phyloP scores from a whole-genome alignment of 495 filamentous ascomycete genomes.

The Penicillium nucicola region DNA sequence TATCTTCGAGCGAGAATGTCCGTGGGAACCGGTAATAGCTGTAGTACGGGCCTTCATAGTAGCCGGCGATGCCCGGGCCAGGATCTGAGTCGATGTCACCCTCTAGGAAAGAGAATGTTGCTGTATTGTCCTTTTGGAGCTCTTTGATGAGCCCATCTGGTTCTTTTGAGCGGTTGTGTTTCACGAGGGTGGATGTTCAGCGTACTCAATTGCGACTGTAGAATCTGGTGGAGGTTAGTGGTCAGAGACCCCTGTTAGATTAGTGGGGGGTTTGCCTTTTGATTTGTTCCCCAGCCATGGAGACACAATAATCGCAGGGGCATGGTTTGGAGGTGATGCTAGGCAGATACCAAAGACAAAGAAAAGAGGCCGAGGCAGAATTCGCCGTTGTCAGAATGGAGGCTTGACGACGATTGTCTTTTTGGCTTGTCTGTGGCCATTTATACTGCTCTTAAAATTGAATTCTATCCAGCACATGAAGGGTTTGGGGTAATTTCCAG shows the following conservation, averaged over 20 bases:
- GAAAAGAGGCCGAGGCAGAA: background rate
- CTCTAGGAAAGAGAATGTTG: conserved; percentile 31
- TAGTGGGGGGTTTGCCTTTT: conserved; percentile 16
- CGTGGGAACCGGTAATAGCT: conserved; percentile 36
- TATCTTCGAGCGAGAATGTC: conserved; percentile 17
- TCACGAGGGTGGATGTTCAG: background rate
- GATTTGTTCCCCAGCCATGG: conserved; percentile 32
- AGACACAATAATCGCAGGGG: conserved; percentile 28
- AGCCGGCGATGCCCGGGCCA: conserved; percentile 30
- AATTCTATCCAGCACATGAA: background rate
- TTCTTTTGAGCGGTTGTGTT: background rate
- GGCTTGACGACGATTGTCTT: background rate
- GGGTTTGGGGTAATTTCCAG: background rate
- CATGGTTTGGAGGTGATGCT: conserved; percentile 9
- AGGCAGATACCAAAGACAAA: background rate
- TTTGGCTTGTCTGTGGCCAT: background rate
- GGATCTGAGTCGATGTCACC: conserved; percentile 31
- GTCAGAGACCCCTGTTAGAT: too few species aligned
- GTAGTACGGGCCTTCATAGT: conserved; percentile 35
- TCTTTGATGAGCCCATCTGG: conserved; percentile 26
- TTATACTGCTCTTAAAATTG: conserved; percentile 3
- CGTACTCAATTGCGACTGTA: conserved; percentile 28
- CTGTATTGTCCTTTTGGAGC: conserved; percentile 29
- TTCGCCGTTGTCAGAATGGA: background rate
- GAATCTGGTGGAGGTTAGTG: conserved; percentile 15